These are phyloP conservation scores for Agrostemma githago DNA, from an alignment of 148 eudicot genomes.

Conservation along the genomic window DNA sequence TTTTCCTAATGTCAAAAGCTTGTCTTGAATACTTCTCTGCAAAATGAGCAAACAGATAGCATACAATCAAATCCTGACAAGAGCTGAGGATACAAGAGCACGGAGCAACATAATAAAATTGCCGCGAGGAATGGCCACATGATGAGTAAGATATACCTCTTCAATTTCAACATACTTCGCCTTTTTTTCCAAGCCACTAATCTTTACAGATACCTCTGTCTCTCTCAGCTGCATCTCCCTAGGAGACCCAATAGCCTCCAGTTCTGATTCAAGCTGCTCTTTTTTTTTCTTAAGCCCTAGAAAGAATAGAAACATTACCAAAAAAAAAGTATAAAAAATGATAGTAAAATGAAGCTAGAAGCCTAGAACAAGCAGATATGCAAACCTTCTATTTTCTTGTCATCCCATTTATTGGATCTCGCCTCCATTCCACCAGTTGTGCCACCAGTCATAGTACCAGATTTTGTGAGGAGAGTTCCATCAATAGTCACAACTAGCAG, in stretches of 20 bases:
- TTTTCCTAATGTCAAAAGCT: conserved; percentile 56
- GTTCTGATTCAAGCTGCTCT: conserved; percentile 63
- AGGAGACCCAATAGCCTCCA: conserved; percentile 82
- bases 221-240: conserved; percentile 92
- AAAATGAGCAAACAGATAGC: conserved; percentile 18
- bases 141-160: conserved; percentile 41
- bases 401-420: conserved; percentile 97
- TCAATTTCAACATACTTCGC: conserved; percentile 94
- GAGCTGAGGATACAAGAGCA: neutral
- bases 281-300: conserved; percentile 77
- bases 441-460: conserved; percentile 99
- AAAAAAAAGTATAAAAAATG: neutral
- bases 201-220: conserved; percentile 86
- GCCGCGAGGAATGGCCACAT: conserved; percentile 3
- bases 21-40: conserved; percentile 82
- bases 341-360: conserved; percentile 1
- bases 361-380: conserved; percentile 7
- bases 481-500: conserved; percentile 82
- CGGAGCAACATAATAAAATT: neutral
- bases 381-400: conserved; percentile 87
- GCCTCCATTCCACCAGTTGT: conserved; percentile 99
- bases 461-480: conserved; percentile 84
- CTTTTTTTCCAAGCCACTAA: conserved; percentile 97
- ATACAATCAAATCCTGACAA: neutral
- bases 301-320: conserved; percentile 15